phyloP scores from a whole-genome alignment of 208 protist species.

The Trypanosoma conorhini region DNA sequence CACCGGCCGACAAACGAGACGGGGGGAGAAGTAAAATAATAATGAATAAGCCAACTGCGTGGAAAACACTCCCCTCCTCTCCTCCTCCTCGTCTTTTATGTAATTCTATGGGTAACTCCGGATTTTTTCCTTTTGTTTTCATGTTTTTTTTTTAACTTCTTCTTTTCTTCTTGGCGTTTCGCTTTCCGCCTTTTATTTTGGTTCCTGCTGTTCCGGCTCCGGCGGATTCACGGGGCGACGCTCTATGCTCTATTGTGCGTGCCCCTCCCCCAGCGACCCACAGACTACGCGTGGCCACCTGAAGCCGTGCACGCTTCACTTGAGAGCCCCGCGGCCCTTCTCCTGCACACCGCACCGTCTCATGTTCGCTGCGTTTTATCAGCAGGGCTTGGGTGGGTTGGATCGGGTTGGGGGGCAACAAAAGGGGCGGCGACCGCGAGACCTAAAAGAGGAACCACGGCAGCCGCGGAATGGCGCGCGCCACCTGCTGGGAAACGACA shows the following conservation, averaged over 20 bases:
- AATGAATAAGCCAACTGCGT: not conserved
- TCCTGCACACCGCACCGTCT: not conserved
- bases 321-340: too few relatives aligned
- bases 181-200: not conserved
- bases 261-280: not conserved
- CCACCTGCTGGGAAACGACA: conserved; percentile 46
- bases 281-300: too few relatives aligned
- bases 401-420: too few relatives aligned
- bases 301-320: too few relatives aligned
- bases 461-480: conserved; percentile 46
- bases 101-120: not conserved
- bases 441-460: conserved; percentile 46
- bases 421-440: not conserved
- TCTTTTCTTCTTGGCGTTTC: too few relatives aligned
- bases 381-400: too few relatives aligned
- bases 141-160: not conserved
- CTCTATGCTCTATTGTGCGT: not conserved
- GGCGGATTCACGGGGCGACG: not conserved
- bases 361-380: not conserved
- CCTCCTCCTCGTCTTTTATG: not conserved
- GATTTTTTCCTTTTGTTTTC: not conserved
- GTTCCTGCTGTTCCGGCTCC: not conserved
- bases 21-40: not conserved
- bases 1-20: not conserved
- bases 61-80: not conserved